Base-by-base conservation (phyloP, 108 stramenopile genomes). In the Aurantiochytrium sp. region DNA sequence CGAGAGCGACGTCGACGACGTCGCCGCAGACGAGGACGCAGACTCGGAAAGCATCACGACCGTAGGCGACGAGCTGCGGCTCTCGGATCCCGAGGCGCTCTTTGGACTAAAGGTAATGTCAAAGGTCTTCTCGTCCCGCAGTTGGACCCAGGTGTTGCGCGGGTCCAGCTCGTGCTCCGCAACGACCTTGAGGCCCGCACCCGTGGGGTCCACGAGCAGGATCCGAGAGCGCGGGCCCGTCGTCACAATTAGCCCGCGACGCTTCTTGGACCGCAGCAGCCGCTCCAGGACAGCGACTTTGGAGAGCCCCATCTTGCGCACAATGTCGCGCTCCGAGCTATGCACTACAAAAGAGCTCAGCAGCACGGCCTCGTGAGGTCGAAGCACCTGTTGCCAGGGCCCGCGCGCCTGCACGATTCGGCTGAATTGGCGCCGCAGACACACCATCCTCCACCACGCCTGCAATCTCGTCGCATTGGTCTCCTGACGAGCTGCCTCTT, bases 281-380 rank as follows among this genome's bases (percentile, higher is more conserved):
- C 73, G 39, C 2, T 81, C 36, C 6, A 81, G 39, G 42, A 21
- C 24, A 21, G 73, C n/a, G 12, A 81, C 6, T 12, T 48, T 41
- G 1, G 73, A 81, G 12, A 81, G n/a, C 12, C 73, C 73, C 39
- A 81, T 41, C 27, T 30, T 41, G 27, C 45, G 39, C 45, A 81
- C 73, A 48, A 81, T 1, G 42, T 81, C 73, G n/a, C 73, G 21
- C 45, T 81, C 73, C n/a, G 73, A 81, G 45, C 39, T 48, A 21
- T 81, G 73, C 15, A 81, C 73, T 17, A 81, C 73, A 48, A 81
- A 81, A 19, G 73, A 81, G 27, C 42, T 48, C 73, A 81, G 24
- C 1, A 81, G 12, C 21, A n/a, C 73, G 10, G 42, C 73, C 4
- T 81, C 73, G 3, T 81, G 50, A 6, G 39, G 42, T 1, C 6